These are phyloP conservation scores for Fusarium nanum DNA, from an alignment of 2,329 filamentous ascomycete genomes.

Conservation along the genomic window DNA sequence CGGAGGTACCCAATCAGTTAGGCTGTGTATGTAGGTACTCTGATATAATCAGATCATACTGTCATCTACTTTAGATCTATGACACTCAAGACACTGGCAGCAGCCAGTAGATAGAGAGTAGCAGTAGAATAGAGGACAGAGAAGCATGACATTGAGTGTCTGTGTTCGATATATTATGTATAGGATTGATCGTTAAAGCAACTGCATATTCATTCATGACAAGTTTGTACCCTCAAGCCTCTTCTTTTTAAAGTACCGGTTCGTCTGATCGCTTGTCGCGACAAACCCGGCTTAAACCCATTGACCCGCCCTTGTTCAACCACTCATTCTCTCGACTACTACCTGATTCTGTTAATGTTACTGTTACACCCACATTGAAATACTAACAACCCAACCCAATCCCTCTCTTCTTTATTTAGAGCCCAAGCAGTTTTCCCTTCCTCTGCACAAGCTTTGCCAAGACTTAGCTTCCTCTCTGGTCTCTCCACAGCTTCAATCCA, in stretches of 20 bases:
- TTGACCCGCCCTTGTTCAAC: constrained; percentile 2
- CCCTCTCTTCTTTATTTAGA: background rate
- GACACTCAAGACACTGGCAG: constrained; percentile 6
- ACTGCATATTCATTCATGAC: background rate
- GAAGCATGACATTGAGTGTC: background rate
- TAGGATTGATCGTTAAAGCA: accelerated
- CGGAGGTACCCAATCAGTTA: background rate
- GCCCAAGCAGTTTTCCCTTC: background rate
- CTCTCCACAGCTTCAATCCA: constrained; percentile 9
- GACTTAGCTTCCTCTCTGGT: constrained; percentile 14
- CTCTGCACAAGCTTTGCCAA: constrained; percentile 30
- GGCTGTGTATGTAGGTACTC: background rate
- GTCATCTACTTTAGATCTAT: background rate
- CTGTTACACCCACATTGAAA: constrained; percentile 4
- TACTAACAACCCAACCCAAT: background rate
- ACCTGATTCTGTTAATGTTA: background rate
- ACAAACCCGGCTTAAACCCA: constrained; percentile 24
- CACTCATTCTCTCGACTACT: background rate
- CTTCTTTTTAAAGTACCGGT: constrained; percentile 24
- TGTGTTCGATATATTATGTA: background rate
- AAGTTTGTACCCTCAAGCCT: background rate
- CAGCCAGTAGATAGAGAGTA: background rate
- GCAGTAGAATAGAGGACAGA: background rate
- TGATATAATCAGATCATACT: background rate
- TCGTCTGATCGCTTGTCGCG: constrained; percentile 30